These are phyloP conservation scores for Trametes villosa DNA, from an alignment of 768 basidiomycete species.

Conservation along the genomic window DNA sequence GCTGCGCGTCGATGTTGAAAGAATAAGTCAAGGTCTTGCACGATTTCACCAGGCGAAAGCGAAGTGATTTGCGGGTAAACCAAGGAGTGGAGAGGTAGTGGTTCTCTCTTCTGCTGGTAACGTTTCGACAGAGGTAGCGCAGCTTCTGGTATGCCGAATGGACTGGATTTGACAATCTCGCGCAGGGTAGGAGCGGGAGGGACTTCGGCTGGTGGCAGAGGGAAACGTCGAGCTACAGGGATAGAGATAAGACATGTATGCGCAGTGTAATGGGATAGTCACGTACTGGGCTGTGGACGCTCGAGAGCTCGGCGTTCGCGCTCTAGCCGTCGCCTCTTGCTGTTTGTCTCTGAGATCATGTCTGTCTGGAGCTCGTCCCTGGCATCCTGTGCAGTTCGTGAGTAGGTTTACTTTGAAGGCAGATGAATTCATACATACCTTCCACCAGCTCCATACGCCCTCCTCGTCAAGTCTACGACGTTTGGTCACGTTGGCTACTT, in stretches of 20 bases:
- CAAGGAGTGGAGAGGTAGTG: slow-evolving; percentile 15
- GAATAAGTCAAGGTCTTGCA: slow-evolving; percentile 37
- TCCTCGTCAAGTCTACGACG: slow-evolving; percentile 72
- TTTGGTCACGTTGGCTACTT: slow-evolving; percentile 63
- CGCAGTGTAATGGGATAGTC: background rate
- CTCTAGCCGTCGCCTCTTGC: slow-evolving; percentile 84
- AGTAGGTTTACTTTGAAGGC: background rate
- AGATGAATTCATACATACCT: slow-evolving; percentile 50
- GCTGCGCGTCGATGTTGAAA: slow-evolving; percentile 28
- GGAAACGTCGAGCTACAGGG: slow-evolving; percentile 63
- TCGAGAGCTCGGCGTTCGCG: slow-evolving; percentile 82
- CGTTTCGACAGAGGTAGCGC: slow-evolving; percentile 24
- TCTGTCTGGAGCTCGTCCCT: slow-evolving; percentile 82
- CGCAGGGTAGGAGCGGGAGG: slow-evolving; percentile 64
- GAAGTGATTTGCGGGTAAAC: slow-evolving; percentile 37
- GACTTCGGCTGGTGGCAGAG: slow-evolving; percentile 52
- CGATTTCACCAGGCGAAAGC: slow-evolving; percentile 36
- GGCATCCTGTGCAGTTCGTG: slow-evolving; percentile 52
- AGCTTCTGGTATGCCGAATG: slow-evolving; percentile 42
- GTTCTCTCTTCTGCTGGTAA: slow-evolving; percentile 20
- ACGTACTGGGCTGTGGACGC: slow-evolving; percentile 61
- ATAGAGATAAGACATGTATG: background rate
- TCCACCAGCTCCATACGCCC: slow-evolving; percentile 91
- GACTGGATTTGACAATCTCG: slow-evolving; percentile 65
- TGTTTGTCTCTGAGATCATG: slow-evolving; percentile 88